phyloP scores from a whole-genome alignment of 768 basidiomycete genomes.

The Pholiota molesta region DNA sequence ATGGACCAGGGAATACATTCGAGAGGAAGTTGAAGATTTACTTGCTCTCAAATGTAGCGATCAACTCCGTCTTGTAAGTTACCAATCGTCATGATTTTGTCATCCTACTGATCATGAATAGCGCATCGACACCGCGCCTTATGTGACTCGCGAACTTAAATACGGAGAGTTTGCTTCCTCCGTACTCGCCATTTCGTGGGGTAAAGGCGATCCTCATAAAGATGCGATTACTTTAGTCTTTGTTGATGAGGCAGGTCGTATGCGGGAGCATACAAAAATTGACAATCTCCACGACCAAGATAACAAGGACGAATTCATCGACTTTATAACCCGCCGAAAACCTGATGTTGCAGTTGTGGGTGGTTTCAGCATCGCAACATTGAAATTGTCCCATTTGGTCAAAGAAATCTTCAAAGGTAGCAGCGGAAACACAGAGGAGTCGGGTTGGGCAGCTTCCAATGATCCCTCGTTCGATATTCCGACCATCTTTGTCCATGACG shows the following conservation, averaged over 20 bases:
- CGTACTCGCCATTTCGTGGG: constrained; percentile 92
- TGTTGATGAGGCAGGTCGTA: constrained; percentile 85
- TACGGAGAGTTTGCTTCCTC: constrained; percentile 72
- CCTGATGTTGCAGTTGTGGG: constrained; percentile 91
- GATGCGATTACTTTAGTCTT: constrained; percentile 87
- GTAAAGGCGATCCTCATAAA: constrained; percentile 90
- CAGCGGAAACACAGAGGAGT: constrained; percentile 28
- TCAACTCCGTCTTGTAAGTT: constrained; percentile 68
- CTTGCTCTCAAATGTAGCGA: constrained; percentile 70
- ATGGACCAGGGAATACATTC: constrained; percentile 87
- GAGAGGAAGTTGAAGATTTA: constrained; percentile 89
- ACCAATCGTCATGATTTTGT: not conserved
- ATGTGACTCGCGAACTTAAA: constrained; percentile 59
- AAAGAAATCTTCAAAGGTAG: constrained; percentile 51
- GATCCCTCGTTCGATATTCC: constrained; percentile 61
- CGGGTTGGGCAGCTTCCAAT: constrained; percentile 33
- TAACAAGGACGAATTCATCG: constrained; percentile 72
- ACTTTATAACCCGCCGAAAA: constrained; percentile 78
- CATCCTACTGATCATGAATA: constrained; percentile 32
- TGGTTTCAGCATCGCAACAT: constrained; percentile 83
- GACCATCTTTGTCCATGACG: constrained; percentile 85
- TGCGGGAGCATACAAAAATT: constrained; percentile 88
- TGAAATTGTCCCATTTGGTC: constrained; percentile 66
- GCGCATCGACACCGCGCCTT: constrained; percentile 87
- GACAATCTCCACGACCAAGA: constrained; percentile 83